A percentile compares a stretch with the other conserved stretches of the same genome.
Conservation (phyloP, 495 filamentous ascomycete species). For the Letharia columbiana region DNA sequence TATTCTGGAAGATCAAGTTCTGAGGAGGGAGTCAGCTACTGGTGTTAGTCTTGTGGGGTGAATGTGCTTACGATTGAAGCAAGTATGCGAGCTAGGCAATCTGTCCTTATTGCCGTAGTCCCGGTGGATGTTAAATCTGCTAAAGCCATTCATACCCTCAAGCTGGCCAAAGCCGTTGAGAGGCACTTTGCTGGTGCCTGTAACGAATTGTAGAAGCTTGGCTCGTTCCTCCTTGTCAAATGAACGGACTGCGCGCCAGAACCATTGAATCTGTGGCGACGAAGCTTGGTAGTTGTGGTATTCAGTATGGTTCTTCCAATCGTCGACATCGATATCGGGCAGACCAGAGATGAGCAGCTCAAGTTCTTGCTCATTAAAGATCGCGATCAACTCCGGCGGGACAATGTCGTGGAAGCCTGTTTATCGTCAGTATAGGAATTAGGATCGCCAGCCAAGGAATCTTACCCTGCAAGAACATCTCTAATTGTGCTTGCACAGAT, state of each 20-base stretch:
- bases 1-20: slow-evolving; percentile 99
- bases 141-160: slow-evolving; percentile 98
- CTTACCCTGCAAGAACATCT: slow-evolving; percentile 86
- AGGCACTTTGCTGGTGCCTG: slow-evolving; percentile 95
- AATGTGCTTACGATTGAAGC: slow-evolving; percentile 85
- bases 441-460: slow-evolving; percentile 3
- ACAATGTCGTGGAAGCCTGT: slow-evolving; percentile 97
- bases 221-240: slow-evolving; percentile 99
- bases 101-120: slow-evolving; percentile 98
- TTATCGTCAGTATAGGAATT: slow-evolving; percentile 24
- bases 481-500: slow-evolving; percentile 87
- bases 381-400: slow-evolving; percentile 83
- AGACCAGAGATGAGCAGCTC: slow-evolving; percentile 95
- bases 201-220: slow-evolving; percentile 96
- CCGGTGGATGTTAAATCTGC: slow-evolving; percentile 95
- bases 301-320: slow-evolving; percentile 98
- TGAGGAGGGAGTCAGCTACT: slow-evolving; percentile 38
- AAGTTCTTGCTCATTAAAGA: slow-evolving; percentile 98
- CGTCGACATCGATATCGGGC: slow-evolving; percentile 93
- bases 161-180: slow-evolving; percentile 99
- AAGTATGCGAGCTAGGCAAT: slow-evolving; percentile 92
- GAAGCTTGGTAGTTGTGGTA: slow-evolving; percentile 96
- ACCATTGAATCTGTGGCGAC: slow-evolving; percentile 97
- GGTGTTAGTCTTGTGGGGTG: slow-evolving; percentile 8
- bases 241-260: slow-evolving; percentile 96